Percentiles rank a stretch among this genome's conserved stretches.
phyloP scores from a whole-genome alignment of 176 grass and related monocot genomes.

The Hordeum marinum region DNA sequence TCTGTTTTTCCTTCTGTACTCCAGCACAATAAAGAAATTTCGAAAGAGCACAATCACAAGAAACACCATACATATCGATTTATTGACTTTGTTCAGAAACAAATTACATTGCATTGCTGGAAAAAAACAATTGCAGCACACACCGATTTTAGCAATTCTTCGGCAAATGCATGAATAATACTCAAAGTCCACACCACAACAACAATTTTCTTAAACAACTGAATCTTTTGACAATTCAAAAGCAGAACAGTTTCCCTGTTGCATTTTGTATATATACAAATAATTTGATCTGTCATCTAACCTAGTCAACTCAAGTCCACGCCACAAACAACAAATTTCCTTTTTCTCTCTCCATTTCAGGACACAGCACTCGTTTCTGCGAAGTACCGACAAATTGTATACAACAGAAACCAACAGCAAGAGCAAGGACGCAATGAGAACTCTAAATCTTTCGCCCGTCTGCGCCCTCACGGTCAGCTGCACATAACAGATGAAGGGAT shows the following conservation, averaged over 20 bases:
- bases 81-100: background rate
- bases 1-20: too few species aligned
- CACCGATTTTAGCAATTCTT: background rate
- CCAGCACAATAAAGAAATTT: background rate
- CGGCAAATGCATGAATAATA: background rate
- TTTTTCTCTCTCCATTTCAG: background rate
- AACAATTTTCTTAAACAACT: background rate
- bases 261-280: constrained; percentile 13
- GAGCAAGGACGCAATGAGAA: background rate
- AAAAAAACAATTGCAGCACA: background rate
- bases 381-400: background rate
- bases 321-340: background rate
- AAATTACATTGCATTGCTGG: too few species aligned
- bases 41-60: background rate
- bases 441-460: background rate
- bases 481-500: background rate
- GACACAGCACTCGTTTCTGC: background rate
- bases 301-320: background rate
- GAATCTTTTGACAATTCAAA: background rate
- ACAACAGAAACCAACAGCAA: background rate
- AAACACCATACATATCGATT: background rate
- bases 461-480: background rate
- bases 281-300: background rate
- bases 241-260: background rate
- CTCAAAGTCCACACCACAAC: background rate